Base-by-base conservation (phyloP, 768 basidiomycete genomes). In the Strobilomyces echinocephalus region DNA sequence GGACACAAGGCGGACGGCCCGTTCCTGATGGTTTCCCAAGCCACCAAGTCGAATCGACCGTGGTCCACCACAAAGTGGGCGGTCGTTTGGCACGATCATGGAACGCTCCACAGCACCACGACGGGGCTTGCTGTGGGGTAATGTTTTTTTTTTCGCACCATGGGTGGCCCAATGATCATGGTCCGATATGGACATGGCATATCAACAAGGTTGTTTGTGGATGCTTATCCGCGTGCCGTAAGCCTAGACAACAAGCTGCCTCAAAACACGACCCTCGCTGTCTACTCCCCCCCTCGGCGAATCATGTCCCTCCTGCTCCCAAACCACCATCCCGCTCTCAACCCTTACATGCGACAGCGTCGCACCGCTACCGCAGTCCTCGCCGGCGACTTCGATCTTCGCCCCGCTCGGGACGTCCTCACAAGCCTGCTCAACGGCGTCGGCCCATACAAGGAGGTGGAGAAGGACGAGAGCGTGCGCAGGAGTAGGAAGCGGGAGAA, bases 391-490 rank as follows among this genome's bases (percentile, higher is more conserved):
- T 89, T 88, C 68, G 89, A 91, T 73, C 67, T 76, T 6, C 77
- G 77, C 18, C 83, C 85, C 0, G 64, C 77, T 35, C 80, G 89
- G 66, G 88, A 91, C 71, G 87, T 86, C 57, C 76, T 91, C 59
- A 91, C 89, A 14, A 87, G 85, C 69, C 69, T 90, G 46, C 73
- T 91, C 63, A 90, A 90, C 63, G 87, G 88, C 47, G 84, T 89
- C 30, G 78, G 77, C 0, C 80, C 80, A 8, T 85, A 88, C 69
- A 77, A 80, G 55, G 76, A 71, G 15, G 79, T 83, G 26, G 85
- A 87, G 71, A 78, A 74, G 52, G 79, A 82, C 30, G 83, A 84
- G 56, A 79, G 81, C 65, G 61, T 72, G 40, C 76, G 78, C 59
- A 75, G 78, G 67, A 77, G 72, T 56, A 79, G 74, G 69, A 84